Evolutionary conservation across 73 alveolate species (phyloP), one percentile per base, ranked within the genome.

Genomic region (Tetrahymena malaccensis): DNA sequence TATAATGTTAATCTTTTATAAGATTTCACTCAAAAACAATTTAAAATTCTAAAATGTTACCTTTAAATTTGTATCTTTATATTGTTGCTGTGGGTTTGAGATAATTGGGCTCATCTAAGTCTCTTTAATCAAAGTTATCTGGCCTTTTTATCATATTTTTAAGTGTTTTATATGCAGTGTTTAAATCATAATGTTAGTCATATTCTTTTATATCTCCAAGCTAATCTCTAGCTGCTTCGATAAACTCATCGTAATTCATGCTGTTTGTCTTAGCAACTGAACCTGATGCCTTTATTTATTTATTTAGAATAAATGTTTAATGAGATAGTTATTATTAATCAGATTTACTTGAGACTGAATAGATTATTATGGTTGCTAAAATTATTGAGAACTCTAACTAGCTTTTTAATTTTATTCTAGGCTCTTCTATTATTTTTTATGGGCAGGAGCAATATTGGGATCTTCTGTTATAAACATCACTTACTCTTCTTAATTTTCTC

Each of bases 71-170:
- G 43, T 95, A 95, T 95, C 97, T 95, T 50, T 94, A 94, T 33
- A 95, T 95, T 34, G 95, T 95, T 21, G 94, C 95, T 22, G 97
- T 95, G 22, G 97, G 97, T 89, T 95, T 95, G 95, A 95, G 93
- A 55, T 95, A 95, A 37, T 95, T 85, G 43, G 97, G 97, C 33
- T 95, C 97, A 43, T 95, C 94, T 25, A 85, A 95, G 57, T 95
- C 97, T 85, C 94, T 93, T 43, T 85, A 85, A 93, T 95, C 97
- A 16, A 89, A 89, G 22, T 43, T 58, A 33, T 95, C 97, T 7
- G 97, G 97, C 35, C 94, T 95, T 43, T 95, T 95, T 6, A 95
- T 85, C 33, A 95, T 94, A 95, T 94, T 95, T 95, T 95, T 95
- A 37, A 95, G 50, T 85, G 93, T 35, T 50, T 85, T 34, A 89